Conservation (phyloP, 1,284 basidiomycete species). For the Trichosporon faecale region DNA sequence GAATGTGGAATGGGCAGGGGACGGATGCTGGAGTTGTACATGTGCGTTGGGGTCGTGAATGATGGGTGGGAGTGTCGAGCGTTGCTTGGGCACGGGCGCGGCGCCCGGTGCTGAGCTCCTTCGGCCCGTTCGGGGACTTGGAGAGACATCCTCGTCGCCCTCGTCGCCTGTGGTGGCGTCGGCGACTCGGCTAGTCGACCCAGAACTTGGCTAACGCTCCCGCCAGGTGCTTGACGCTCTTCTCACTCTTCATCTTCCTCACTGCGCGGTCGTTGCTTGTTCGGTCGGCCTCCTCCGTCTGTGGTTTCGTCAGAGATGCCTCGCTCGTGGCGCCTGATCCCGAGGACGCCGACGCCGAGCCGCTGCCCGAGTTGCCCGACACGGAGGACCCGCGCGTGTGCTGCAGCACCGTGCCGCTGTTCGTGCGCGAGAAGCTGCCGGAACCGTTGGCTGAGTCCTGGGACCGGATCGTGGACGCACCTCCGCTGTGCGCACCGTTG, state of each 20-base stretch:
- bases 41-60: not conserved
- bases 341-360: conserved; percentile 18
- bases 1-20: no score
- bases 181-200: conserved; percentile 35
- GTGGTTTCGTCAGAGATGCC: conserved; percentile 2
- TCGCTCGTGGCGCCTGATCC: conserved; percentile 10
- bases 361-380: conserved; percentile 18
- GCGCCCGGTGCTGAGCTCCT: no score
- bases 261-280: conserved; percentile 20
- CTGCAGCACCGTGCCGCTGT: conserved; percentile 22
- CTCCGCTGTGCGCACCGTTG: conserved; percentile 1
- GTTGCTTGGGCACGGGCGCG: no score
- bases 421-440: conserved; percentile 17
- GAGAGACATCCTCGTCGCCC: no score
- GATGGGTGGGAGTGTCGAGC: no score
- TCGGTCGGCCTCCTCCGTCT: not conserved
- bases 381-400: conserved; percentile 2
- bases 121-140: no score
- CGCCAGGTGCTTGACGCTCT: conserved; percentile 41
- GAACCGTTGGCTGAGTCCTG: conserved; percentile 22
- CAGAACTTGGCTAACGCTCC: conserved; percentile 45
- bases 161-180: not conserved
- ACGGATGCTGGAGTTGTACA: not conserved
- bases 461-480: conserved; percentile 18
- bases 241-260: conserved; percentile 36